Evolutionary conservation across 75 land plant species (phyloP), one percentile per base, ranked within the genome.

Genomic region (Picea sitchensis): DNA sequence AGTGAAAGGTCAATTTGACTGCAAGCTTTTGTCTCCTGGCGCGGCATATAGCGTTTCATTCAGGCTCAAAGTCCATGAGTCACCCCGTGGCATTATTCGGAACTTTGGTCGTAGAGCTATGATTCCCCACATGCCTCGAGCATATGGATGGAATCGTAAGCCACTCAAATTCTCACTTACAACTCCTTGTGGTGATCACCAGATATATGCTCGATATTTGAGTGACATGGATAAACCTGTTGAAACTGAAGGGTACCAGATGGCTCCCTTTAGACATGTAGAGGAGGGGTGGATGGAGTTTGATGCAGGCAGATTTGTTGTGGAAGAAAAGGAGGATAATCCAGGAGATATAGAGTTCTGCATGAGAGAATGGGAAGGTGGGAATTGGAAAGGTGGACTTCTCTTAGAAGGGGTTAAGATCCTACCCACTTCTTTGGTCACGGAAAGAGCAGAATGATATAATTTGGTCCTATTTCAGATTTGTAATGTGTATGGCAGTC

Each of bases 1-100:
- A 73, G 81, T 85, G 21, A 76, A 78, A 51, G 89, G 84, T 20
- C 78, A 56, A 62, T 74, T 85, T 56, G 81, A 85, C 57, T 75
- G 54, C 18, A 41, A 80, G 32, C 75, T 82, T 57, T 79, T 90
- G 0, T 76, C 86, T 34, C 84, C 89, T 11, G 79, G 75, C 21
- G 80, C 62, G 58, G 38, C 47, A 17, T 90, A 87, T 62, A 77
- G 85, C 34, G 87, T 83, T 32, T 78, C 74, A 13, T 85, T 85
- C 65, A 67, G 15, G 30, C 31, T 64, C 8, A 64, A 64, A 64
- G 14, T 64, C 34, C 32, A 26, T 21, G 65, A 12, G 12, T 26
- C 30, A 9, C 31, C 8, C 9, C 8, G 14, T 0, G 30, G 30
- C 0, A 26, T 9, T 64, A n/a, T n/a, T n/a, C n/a, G n/a, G n/a